Conservation (phyloP, 768 basidiomycete genomes). For the Dioszegia hungarica region DNA sequence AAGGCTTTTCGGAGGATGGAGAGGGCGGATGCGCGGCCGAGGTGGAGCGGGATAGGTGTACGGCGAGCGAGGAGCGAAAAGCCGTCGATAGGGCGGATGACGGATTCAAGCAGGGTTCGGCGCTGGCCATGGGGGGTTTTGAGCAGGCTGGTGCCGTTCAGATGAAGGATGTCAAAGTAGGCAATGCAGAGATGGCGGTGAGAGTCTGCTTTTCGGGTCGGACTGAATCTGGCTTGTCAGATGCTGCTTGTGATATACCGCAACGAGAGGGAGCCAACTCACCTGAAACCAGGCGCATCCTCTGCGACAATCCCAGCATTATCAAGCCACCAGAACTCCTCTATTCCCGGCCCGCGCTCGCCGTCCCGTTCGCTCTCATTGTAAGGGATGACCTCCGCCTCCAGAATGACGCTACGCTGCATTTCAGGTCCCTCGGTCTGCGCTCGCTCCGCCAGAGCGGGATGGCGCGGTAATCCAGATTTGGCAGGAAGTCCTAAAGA, state of each 20-base stretch:
- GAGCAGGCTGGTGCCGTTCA: slow-evolving; percentile 62
- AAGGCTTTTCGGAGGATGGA: not conserved
- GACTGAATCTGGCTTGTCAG: not conserved
- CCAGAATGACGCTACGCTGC: slow-evolving; percentile 53
- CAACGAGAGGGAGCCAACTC: not conserved
- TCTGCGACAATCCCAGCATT: slow-evolving; percentile 24
- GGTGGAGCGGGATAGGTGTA: slow-evolving; percentile 53
- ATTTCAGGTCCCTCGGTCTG: not conserved
- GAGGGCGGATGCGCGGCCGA: slow-evolving; percentile 17
- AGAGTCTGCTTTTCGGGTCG: not conserved
- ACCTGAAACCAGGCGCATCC: not conserved
- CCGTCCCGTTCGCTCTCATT: slow-evolving; percentile 54
- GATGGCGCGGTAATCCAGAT: slow-evolving; percentile 7
- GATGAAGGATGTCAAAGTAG: slow-evolving; percentile 78
- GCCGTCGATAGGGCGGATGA: slow-evolving; percentile 58
- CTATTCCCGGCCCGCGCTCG: slow-evolving; percentile 54
- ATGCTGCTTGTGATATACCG: no score
- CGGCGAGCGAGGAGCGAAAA: slow-evolving; percentile 47
- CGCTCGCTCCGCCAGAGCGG: not conserved
- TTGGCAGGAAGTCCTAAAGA: slow-evolving; percentile 57
- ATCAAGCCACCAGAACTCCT: slow-evolving; percentile 57
- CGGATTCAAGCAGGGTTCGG: slow-evolving; percentile 59
- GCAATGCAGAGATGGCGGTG: slow-evolving; percentile 67
- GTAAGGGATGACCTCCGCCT: slow-evolving; percentile 89
- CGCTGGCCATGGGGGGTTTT: slow-evolving; percentile 59